Base-by-base conservation (phyloP, 2,329 filamentous ascomycete genomes). In the Escovopsis weberi region DNA sequence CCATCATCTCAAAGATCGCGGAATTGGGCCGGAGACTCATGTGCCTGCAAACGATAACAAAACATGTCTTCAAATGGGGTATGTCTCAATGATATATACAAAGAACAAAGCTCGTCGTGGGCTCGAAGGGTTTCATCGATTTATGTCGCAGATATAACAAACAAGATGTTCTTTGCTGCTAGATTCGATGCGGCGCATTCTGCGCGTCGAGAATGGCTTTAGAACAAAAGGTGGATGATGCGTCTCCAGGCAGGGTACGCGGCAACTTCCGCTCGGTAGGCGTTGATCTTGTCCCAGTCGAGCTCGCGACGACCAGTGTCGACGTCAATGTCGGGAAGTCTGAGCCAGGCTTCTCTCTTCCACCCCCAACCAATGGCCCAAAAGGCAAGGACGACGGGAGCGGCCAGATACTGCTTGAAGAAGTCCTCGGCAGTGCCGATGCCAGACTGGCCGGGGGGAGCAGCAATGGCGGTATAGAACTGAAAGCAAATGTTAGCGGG, bases 281-380 rank as follows among this genome's bases (percentile, higher is more conserved):
- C 68, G 55, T 79, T 71, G 60, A 80, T 78, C 35, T 63, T 62
- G 10, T 80, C 75, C 75, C 75, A 82, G 55, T 83, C 72, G 44
- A 81, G 68, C 59, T 77, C 72, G 49, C 79, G 70, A 44, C 79
- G 72, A 41, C 77, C 79, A 43, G 69, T 72, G 55, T 84, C 79
- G 43, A 85, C 67, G 51, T 85, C 80, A 50, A 85, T 82, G 47
- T 82, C 63, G 32, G 65, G 56, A 2, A 71, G 65, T 33, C 59
- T 67, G 45, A 80, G 63, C 72, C 74, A 82, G 19, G 72, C 72
- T 39, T 66, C 59, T 39, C 76, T 65, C 67, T 84, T 84, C 80
- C 79, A 84, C 47, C 75, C 38, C 55, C 72, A 83, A 3, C 78
- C 75, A 40, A 63, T 53, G 37, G 63, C 48, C 69, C 73, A 78